Conservation (phyloP, 2,329 filamentous ascomycete genomes). For the Diaporthe vaccinii region DNA sequence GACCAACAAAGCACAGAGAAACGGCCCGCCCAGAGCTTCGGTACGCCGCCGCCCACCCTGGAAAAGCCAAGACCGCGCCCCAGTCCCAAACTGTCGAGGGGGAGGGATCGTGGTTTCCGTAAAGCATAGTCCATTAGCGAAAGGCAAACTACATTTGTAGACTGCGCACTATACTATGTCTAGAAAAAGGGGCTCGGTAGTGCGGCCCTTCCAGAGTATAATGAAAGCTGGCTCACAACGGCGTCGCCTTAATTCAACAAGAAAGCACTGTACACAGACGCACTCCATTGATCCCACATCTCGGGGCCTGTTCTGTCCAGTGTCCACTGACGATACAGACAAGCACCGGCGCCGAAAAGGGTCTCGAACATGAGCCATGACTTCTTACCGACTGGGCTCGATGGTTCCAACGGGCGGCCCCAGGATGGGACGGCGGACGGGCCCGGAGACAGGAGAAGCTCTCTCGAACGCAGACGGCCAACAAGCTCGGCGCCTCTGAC, state of each 20-base stretch:
- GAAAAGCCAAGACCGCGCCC: background rate
- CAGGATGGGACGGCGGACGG: background rate
- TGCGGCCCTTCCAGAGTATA: background rate
- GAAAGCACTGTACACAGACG: background rate
- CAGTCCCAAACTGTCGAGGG: background rate
- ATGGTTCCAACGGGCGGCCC: background rate
- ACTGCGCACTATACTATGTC: background rate
- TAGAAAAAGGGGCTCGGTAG: slow-evolving; percentile 13
- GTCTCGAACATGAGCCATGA: background rate
- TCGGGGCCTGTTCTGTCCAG: background rate
- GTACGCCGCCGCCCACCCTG: slow-evolving; percentile 12
- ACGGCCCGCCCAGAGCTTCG: slow-evolving; percentile 20
- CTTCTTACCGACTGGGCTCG: background rate
- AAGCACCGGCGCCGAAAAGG: background rate
- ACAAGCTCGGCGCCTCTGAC: slow-evolving; percentile 30
- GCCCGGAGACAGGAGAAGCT: background rate
- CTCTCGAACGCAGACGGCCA: background rate
- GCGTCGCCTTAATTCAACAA: background rate
- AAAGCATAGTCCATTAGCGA: slow-evolving; percentile 15
- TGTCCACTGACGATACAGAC: background rate
- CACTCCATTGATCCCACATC: background rate
- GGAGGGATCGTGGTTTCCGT: background rate
- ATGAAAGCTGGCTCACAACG: background rate
- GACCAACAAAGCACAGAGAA: background rate
- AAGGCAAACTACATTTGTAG: background rate